Base-by-base conservation (phyloP, 257 asterid genomes). In the Solanum gracilifrons region DNA sequence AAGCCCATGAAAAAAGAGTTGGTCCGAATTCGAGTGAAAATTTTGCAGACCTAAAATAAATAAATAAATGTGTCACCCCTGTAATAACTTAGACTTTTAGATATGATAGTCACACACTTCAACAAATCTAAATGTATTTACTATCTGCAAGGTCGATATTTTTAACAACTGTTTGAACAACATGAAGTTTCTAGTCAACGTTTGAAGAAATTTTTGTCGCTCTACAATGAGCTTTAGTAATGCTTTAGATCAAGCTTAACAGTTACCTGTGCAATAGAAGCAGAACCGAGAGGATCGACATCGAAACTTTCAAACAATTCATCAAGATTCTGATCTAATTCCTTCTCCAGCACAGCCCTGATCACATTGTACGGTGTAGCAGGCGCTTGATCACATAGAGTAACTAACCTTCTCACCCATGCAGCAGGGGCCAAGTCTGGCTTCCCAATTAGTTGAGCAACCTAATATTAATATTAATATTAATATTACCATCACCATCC, bases 341-440 rank as follows among this genome's bases (percentile, higher is more conserved):
- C 99, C 92, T 92, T 93, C 96, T 96, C 99, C 86, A 97, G 82
- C 89, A 95, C 98, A 89, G 86, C 88, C 92, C 91, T 95, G 86
- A 96, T 35, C 89, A 93, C 95, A 87, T 87, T 62, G 75, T 92
- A 95, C 0, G 95, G 96, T 12, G 96, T 94, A 27, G 96, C 94
- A 86, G 99, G 99, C 71, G 98, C 98, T 86, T 95, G 98, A 95
- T 96, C 99, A 87, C 99, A 97, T 77, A 97, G 93, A 29, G 99
- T 97, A 76, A 97, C 98, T n/a, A 97, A 92, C 95, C 98, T 93
- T 90, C 86, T 93, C 88, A 97, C 99, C 99, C 99, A 97, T 36
- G 99, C 94, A 84, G 98, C 96, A 0, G 99, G 99, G 7, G 99
- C 99, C 93, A 97, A 94, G 89, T 97, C 99, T 5, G 99, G 99